These are phyloP conservation scores for Aristolochia fimbriata DNA, from an alignment of 164 flowering plant genomes.

Conservation along the genomic window DNA sequence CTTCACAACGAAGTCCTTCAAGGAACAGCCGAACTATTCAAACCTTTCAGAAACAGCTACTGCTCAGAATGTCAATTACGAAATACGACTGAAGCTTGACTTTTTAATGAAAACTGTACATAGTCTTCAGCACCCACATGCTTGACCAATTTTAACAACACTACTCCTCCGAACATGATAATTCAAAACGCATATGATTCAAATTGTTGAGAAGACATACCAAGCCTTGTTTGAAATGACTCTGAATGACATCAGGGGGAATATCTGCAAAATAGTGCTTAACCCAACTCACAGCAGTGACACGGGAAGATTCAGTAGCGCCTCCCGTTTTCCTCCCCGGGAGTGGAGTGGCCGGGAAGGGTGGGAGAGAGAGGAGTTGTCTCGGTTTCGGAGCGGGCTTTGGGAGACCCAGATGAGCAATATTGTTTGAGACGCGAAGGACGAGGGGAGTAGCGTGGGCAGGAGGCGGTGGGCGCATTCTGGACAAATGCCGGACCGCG, in stretches of 20 bases:
- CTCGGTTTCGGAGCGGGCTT: constrained; percentile 58
- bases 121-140: no score
- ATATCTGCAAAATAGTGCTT: constrained; percentile 71
- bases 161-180: no score
- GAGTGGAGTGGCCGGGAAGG: constrained; percentile 55
- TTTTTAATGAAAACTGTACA: no score
- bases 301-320: constrained; percentile 15
- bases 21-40: no score
- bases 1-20: no score
- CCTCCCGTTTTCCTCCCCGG: constrained; percentile 30
- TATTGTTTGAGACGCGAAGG: constrained; percentile 57
- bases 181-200: no score
- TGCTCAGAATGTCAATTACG: no score
- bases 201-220: constrained; percentile 16
- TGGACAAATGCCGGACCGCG: constrained; percentile 30
- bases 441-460: constrained; percentile 22
- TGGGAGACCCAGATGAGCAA: constrained; percentile 43
- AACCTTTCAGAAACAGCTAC: no score
- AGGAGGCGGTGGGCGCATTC: constrained; percentile 38
- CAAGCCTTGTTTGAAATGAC: constrained; percentile 74
- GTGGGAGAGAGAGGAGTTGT: constrained; percentile 77
- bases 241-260: constrained; percentile 33
- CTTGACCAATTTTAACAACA: no score
- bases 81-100: no score
- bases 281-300: constrained; percentile 78